Percentiles rank a stretch among this genome's conserved stretches.
Conservation (phyloP, 2,329 filamentous ascomycete genomes). For the Thielaviopsis euricoi region DNA sequence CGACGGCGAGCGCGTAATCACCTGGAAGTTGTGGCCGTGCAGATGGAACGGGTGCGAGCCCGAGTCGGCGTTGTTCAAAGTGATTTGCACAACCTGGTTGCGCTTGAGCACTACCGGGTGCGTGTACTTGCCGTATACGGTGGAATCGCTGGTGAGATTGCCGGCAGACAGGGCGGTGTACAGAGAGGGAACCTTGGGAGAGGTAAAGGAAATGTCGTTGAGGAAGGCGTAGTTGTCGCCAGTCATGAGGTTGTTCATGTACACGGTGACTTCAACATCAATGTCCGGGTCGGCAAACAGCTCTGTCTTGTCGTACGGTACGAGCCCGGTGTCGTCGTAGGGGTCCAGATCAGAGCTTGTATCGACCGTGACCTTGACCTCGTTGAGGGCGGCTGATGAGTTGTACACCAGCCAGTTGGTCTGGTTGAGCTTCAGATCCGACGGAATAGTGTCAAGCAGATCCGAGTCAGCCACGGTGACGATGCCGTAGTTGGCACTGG, state of each 20-base stretch:
- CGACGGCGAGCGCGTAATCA: conserved; percentile 18
- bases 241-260: conserved; percentile 36
- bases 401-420: conserved; percentile 22
- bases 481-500: conserved; percentile 30
- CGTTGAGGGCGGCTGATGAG: conserved; percentile 13
- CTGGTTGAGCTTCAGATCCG: conserved; percentile 30
- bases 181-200: conserved; percentile 49
- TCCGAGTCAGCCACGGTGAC: conserved; percentile 13
- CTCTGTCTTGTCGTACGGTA: conserved; percentile 34
- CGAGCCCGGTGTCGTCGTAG: conserved; percentile 38
- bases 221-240: conserved; percentile 40
- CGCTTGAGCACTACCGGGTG: conserved; percentile 37
- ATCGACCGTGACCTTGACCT: conserved; percentile 14
- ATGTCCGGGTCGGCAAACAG: conserved; percentile 32
- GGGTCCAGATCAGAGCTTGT: conserved; percentile 32
- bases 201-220: conserved; percentile 48
- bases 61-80: conserved; percentile 42
- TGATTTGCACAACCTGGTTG: conserved; percentile 36
- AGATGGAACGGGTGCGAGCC: conserved; percentile 48
- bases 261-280: conserved; percentile 30
- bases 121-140: conserved; percentile 33
- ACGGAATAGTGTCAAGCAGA: conserved; percentile 26
- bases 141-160: conserved; percentile 26
- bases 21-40: conserved; percentile 44
- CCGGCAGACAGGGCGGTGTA: conserved; percentile 48